Conservation (phyloP, 2,329 filamentous ascomycete species). For the Microcyclospora pomicola region DNA sequence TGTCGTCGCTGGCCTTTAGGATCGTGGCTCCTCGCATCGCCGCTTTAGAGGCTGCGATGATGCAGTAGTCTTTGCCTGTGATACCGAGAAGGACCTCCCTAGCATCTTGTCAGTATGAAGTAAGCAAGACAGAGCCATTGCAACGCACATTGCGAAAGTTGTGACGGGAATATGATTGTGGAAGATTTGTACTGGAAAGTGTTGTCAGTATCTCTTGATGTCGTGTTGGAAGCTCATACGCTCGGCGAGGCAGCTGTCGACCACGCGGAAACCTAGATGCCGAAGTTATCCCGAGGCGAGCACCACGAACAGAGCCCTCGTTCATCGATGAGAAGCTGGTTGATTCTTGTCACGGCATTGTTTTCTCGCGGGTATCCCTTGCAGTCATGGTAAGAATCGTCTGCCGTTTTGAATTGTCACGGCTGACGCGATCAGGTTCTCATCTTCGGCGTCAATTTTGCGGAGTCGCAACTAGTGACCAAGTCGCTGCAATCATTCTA, state of each 20-base stretch:
- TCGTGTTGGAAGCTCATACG: background rate
- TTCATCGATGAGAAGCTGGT: too few relatives aligned
- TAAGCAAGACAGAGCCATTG: background rate
- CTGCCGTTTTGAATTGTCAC: too few relatives aligned
- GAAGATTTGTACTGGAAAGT: background rate
- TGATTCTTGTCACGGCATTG: too few relatives aligned
- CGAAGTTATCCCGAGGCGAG: too few relatives aligned
- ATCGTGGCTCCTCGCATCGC: conserved; percentile 95
- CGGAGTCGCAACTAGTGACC: conserved; percentile 61
- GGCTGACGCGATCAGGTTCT: conserved; percentile 30
- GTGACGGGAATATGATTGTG: background rate
- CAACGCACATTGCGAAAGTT: background rate
- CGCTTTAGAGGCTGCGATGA: conserved; percentile 94
- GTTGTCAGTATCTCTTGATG: background rate
- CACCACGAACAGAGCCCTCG: too few relatives aligned
- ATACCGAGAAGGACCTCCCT: conserved; percentile 98
- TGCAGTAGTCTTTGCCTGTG: conserved; percentile 97
- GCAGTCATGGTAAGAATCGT: too few relatives aligned
- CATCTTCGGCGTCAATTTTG: conserved; percentile 76
- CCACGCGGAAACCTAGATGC: too few relatives aligned
- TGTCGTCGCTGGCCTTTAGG: conserved; percentile 90
- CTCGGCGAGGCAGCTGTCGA: background rate
- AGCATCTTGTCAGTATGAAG: conserved; percentile 1
- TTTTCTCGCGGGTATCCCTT: too few relatives aligned
- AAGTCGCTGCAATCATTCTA: conserved; percentile 70